Conservation (phyloP, 1,139 yeast species). For the Blastobotrys indianensis region DNA sequence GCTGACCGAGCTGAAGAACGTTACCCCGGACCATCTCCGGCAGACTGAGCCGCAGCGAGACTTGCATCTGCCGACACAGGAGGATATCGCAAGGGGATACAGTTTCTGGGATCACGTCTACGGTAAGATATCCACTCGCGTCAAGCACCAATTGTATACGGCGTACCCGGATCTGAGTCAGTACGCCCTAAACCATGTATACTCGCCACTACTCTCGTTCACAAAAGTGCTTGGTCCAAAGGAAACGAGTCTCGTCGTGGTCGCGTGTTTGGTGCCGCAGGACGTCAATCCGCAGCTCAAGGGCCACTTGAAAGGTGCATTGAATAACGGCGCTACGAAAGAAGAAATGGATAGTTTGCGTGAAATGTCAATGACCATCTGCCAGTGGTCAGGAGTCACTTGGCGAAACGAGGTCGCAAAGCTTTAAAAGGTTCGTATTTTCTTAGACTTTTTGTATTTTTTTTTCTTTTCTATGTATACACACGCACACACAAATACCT, state of each 20-base stretch:
- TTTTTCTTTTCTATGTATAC: neutral
- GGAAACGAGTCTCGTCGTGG: slow-evolving; percentile 73
- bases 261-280: slow-evolving; percentile 81
- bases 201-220: slow-evolving; percentile 69
- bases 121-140: slow-evolving; percentile 64
- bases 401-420: slow-evolving; percentile 63
- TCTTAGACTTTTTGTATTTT: neutral
- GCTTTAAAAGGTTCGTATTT: slow-evolving; percentile 30
- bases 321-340: slow-evolving; percentile 66
- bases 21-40: slow-evolving; percentile 51
- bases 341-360: slow-evolving; percentile 61
- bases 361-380: slow-evolving; percentile 55
- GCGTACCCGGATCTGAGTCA: slow-evolving; percentile 86
- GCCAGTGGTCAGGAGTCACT: slow-evolving; percentile 68
- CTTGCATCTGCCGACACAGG: slow-evolving; percentile 9
- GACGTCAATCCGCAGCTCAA: slow-evolving; percentile 92
- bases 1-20: slow-evolving; percentile 55
- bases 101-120: slow-evolving; percentile 74
- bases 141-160: slow-evolving; percentile 57
- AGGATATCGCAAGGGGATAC: slow-evolving; percentile 43
- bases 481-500: too few species aligned
- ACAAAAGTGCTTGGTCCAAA: slow-evolving; percentile 55
- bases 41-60: slow-evolving; percentile 29
- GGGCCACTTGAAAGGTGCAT: slow-evolving; percentile 83
- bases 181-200: slow-evolving; percentile 66